phyloP scores from a whole-genome alignment of 1,284 basidiomycete genomes.

The Inonotus hispidus region DNA sequence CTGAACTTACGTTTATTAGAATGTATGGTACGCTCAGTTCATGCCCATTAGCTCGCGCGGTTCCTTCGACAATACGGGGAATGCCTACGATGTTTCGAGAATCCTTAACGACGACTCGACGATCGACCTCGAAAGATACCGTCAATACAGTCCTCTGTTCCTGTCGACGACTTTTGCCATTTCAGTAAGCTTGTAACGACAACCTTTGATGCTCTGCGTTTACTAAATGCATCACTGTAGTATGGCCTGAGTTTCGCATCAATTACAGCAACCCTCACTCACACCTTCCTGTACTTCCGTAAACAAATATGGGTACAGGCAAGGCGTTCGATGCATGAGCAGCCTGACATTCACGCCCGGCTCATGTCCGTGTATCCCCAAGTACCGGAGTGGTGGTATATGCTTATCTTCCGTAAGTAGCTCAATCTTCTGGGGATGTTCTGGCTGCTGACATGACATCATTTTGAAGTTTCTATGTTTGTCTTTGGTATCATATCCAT shows the following conservation, averaged over 20 bases:
- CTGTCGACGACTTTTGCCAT: conserved; percentile 25
- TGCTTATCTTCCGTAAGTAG: conserved; percentile 17
- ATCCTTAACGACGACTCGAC: conserved; percentile 23
- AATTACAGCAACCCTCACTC: conserved; percentile 28
- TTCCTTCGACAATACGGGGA: conserved; percentile 23
- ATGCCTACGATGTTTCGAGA: conserved; percentile 32
- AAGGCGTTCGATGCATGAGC: conserved; percentile 21
- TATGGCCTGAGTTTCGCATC: conserved; percentile 20
- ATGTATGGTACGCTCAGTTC: conserved; percentile 22
- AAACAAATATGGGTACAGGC: conserved; percentile 31
- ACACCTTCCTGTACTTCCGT: conserved; percentile 33
- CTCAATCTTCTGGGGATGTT: not conserved
- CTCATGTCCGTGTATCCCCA: conserved; percentile 24
- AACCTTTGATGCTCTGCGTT: not conserved
- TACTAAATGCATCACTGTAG: not conserved
- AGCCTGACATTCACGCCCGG: conserved; percentile 25
- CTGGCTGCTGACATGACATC: not conserved
- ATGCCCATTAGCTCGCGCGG: conserved; percentile 17
- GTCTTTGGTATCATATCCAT: conserved; percentile 31
- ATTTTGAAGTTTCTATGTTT: conserved; percentile 25
- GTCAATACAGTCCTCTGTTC: conserved; percentile 20
- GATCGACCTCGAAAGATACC: conserved; percentile 20
- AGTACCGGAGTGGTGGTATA: conserved; percentile 25
- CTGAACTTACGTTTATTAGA: not conserved
- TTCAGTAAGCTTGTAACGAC: conserved; percentile 6